Conservation (phyloP, 208 protist genomes). For the Leishmania gerbilli region DNA sequence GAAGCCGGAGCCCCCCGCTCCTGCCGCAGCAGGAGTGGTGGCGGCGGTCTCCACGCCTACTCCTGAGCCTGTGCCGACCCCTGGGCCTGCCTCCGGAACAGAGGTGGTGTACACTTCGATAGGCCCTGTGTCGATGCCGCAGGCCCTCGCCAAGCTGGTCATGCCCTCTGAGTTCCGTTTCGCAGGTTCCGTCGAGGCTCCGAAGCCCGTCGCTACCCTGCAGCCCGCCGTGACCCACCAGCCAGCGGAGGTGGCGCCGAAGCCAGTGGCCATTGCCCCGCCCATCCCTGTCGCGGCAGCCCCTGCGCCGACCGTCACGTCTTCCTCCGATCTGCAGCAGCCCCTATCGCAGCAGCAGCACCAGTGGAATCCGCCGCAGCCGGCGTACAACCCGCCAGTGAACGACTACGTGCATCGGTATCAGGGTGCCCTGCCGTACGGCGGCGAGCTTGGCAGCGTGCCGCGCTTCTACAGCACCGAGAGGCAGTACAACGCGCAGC, state of each 20-base stretch:
- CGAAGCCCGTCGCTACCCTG: slow-evolving; percentile 4
- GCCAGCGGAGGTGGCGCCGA: slow-evolving; percentile 12
- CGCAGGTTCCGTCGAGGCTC: slow-evolving; percentile 13
- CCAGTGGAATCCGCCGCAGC: neutral
- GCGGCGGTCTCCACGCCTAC: neutral
- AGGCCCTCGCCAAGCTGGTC: slow-evolving; percentile 36
- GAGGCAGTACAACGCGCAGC: slow-evolving; percentile 32
- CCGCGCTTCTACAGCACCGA: slow-evolving; percentile 35
- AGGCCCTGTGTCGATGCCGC: slow-evolving; percentile 51
- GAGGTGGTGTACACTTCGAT: slow-evolving; percentile 19
- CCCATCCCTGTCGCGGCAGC: slow-evolving; percentile 11
- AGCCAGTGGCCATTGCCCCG: neutral
- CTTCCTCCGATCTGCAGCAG: slow-evolving; percentile 23
- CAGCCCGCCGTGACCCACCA: neutral
- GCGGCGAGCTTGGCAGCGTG: slow-evolving; percentile 36
- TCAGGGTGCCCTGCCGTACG: slow-evolving; percentile 16
- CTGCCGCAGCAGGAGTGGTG: neutral
- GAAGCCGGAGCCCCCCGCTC: slow-evolving; percentile 1
- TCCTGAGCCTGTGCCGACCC: slow-evolving; percentile 1
- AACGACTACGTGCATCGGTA: slow-evolving; percentile 17
- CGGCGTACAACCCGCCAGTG: slow-evolving; percentile 9
- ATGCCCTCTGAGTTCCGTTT: slow-evolving; percentile 26
- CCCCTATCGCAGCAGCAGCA: neutral
- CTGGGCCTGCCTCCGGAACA: slow-evolving; percentile 10
- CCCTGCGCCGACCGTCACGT: slow-evolving; percentile 16